Conservation (phyloP, 345 rosid species). For the Erucastrum elatum region DNA sequence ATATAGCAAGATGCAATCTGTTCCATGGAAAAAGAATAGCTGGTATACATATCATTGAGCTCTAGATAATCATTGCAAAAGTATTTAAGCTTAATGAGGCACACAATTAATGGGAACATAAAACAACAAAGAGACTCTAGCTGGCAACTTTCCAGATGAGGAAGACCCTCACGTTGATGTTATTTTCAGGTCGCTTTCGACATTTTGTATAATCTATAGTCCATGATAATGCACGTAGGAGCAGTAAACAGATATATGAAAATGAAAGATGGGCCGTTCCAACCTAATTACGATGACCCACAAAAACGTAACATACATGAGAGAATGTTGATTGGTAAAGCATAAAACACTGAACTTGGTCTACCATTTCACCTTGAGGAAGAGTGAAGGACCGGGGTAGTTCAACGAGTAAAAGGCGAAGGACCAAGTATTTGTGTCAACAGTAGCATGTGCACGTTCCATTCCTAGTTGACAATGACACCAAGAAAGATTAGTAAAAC, state of each 20-base stretch:
- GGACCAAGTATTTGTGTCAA: slow-evolving; percentile 22
- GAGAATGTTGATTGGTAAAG: slow-evolving; percentile 28
- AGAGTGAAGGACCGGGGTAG: slow-evolving; percentile 24
- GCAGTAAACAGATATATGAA: slow-evolving; percentile 36
- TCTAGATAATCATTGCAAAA: slow-evolving; percentile 4
- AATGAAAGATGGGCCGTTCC: slow-evolving; percentile 38
- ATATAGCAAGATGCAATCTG: neutral
- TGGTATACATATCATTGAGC: slow-evolving; percentile 7
- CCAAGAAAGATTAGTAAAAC: neutral
- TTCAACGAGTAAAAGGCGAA: slow-evolving; percentile 16
- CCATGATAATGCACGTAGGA: slow-evolving; percentile 38
- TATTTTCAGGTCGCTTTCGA: slow-evolving; percentile 39
- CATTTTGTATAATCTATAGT: slow-evolving; percentile 28
- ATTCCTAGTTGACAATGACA: slow-evolving; percentile 30
- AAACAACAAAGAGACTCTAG: slow-evolving; percentile 33
- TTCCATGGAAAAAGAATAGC: slow-evolving; percentile 19
- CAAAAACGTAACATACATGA: slow-evolving; percentile 35
- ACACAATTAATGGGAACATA: slow-evolving; percentile 21
- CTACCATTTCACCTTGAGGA: slow-evolving; percentile 32
- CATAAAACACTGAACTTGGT: slow-evolving; percentile 32
- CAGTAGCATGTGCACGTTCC: slow-evolving; percentile 36
- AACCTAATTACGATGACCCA: slow-evolving; percentile 37
- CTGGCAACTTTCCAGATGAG: slow-evolving; percentile 41
- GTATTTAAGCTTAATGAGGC: slow-evolving; percentile 22
- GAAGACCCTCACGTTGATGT: slow-evolving; percentile 37